Evolutionary conservation across 768 basidiomycete species (phyloP).

Genomic region (Calocybe gangraenosa): DNA sequence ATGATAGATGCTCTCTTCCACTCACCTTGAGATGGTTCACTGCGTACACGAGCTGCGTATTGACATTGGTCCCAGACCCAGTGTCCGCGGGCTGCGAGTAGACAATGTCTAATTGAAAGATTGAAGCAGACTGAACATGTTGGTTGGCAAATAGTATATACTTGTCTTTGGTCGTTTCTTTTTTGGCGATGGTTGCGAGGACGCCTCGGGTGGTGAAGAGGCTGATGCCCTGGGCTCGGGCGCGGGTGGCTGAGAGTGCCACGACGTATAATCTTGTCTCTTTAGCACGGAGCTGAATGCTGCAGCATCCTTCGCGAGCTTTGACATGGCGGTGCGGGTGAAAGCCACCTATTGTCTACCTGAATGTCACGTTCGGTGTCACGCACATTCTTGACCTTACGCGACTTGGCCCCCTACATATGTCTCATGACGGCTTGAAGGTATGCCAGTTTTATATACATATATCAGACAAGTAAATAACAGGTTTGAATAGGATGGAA

Average conservation of each 20-base stretch:
- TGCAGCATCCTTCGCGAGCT: slow-evolving; percentile 65
- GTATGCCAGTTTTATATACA: not conserved
- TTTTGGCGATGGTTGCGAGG: slow-evolving; percentile 33
- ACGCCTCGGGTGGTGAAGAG: slow-evolving; percentile 19
- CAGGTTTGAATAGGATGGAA: slow-evolving; percentile 8
- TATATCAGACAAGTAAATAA: not conserved
- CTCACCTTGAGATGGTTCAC: slow-evolving; percentile 76
- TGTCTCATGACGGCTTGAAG: slow-evolving; percentile 9
- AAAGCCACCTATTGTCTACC: slow-evolving; percentile 2
- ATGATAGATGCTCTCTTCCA: slow-evolving; percentile 1
- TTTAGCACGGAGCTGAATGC: slow-evolving; percentile 64
- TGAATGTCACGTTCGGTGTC: slow-evolving; percentile 13
- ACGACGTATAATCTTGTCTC: slow-evolving; percentile 66
- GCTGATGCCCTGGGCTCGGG: slow-evolving; percentile 21
- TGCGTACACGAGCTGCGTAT: slow-evolving; percentile 84
- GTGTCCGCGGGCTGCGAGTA: slow-evolving; percentile 89
- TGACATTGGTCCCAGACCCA: slow-evolving; percentile 74
- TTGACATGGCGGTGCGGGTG: slow-evolving; percentile 47
- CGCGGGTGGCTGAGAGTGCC: slow-evolving; percentile 64
- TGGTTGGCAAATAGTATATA: slow-evolving; percentile 27
- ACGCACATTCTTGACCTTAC: too few relatives aligned
- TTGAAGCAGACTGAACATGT: slow-evolving; percentile 11
- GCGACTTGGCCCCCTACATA: too few relatives aligned
- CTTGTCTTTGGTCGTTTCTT: slow-evolving; percentile 68
- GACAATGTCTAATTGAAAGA: slow-evolving; percentile 52